Evolutionary conservation across 1,284 basidiomycete genomes (phyloP).

Genomic region (Sporisorium graminicola): DNA sequence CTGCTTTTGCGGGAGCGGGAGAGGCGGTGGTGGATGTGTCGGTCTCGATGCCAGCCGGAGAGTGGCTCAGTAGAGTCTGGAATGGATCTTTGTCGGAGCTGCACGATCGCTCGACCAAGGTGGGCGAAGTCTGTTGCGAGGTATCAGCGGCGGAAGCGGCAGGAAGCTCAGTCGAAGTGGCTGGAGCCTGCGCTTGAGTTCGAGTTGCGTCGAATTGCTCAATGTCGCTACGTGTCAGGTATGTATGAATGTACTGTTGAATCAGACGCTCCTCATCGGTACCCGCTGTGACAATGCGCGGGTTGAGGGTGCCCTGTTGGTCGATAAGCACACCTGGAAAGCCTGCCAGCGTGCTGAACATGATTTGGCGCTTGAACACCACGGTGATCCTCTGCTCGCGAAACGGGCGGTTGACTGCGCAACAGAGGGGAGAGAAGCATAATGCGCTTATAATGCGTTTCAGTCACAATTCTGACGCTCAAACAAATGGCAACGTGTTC

Average conservation of each 20-base stretch:
- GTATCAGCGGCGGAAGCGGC: background rate
- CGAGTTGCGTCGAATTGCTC: background rate
- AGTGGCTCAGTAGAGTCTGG: background rate
- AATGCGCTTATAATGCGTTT: background rate
- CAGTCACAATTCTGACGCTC: background rate
- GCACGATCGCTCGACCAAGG: background rate
- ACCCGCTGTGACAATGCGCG: background rate
- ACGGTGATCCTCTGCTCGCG: background rate
- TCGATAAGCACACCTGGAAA: constrained; percentile 11
- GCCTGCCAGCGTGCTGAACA: background rate
- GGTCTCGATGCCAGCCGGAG: background rate
- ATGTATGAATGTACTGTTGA: background rate
- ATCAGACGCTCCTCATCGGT: constrained; percentile 16
- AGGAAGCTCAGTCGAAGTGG: background rate
- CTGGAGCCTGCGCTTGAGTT: background rate
- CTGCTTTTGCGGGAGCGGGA: background rate
- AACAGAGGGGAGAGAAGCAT: background rate
- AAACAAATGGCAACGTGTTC: background rate
- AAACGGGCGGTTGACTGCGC: constrained; percentile 9
- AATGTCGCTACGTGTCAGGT: background rate
- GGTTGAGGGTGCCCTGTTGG: background rate
- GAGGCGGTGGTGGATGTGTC: background rate
- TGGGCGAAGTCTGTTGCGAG: background rate
- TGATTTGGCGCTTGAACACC: constrained; percentile 2
- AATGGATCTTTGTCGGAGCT: background rate